These are phyloP conservation scores for Allomyces arbusculus DNA, from an alignment of 192 early-diverging fungal genomes.

Conservation along the genomic window DNA sequence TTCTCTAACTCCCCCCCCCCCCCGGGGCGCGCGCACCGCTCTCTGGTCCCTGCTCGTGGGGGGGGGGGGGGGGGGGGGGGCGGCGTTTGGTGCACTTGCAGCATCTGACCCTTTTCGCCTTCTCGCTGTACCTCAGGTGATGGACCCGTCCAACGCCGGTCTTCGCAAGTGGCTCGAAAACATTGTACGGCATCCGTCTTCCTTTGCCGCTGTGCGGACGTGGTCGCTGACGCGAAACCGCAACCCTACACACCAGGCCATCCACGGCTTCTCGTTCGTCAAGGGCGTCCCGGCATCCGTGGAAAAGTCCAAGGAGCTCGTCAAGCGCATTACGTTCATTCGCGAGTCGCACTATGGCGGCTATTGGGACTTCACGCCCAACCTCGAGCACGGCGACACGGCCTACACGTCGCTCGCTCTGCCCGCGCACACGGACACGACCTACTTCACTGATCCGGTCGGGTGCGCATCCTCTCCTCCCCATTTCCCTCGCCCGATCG, in stretches of 20 bases:
- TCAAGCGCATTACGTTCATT: constrained; percentile 43
- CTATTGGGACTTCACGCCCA: constrained; percentile 52
- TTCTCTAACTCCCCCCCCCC: too few species aligned
- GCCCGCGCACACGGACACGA: constrained; percentile 64
- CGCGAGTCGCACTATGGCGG: constrained; percentile 56
- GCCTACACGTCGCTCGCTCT: constrained; percentile 55
- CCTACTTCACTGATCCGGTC: constrained; percentile 68
- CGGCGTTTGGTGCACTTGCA: too few species aligned
- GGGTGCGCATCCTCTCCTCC: constrained; percentile 22
- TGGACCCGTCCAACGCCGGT: constrained; percentile 39
- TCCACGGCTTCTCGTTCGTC: constrained; percentile 55
- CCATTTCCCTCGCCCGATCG: not conserved
- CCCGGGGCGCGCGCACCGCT: too few species aligned
- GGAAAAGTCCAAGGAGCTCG: constrained; percentile 43
- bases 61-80: too few species aligned
- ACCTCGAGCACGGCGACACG: constrained; percentile 60
- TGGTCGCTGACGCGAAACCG: too few species aligned
- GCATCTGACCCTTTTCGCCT: too few species aligned
- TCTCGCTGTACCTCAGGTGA: constrained; percentile 12
- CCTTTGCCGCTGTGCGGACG: too few species aligned
- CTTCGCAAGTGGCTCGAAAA: constrained; percentile 44
- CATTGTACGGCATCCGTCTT: constrained; percentile 17
- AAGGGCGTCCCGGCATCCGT: constrained; percentile 39
- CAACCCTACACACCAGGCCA: constrained; percentile 14
- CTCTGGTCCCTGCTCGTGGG: too few species aligned